These are phyloP conservation scores for Xylaria sp. DNA, from an alignment of 2,329 filamentous ascomycete genomes.

Conservation along the genomic window DNA sequence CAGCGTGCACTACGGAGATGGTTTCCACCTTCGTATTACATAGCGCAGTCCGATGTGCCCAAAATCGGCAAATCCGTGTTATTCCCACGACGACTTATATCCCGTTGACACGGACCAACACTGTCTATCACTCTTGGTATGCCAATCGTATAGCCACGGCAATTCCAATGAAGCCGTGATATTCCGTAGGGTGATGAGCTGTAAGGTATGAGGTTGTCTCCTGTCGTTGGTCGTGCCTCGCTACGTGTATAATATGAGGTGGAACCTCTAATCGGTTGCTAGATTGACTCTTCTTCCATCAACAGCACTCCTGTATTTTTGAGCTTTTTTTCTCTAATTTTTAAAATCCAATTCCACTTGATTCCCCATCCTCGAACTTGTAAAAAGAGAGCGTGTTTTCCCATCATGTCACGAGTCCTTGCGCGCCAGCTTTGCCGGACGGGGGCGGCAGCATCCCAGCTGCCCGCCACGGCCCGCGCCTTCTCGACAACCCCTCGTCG, in stretches of 20 bases:
- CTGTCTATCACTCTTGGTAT: too few relatives aligned
- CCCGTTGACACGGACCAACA: neutral
- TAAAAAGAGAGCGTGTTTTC: neutral
- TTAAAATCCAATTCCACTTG: neutral
- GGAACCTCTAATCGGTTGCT: neutral
- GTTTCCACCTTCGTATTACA: neutral
- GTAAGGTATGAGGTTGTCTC: neutral
- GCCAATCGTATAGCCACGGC: neutral
- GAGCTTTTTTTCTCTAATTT: neutral
- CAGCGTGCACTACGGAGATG: neutral
- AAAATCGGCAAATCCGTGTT: neutral
- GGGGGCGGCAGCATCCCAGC: neutral
- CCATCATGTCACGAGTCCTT: slow-evolving; percentile 16
- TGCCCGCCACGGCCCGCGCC: neutral
- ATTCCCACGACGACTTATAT: neutral
- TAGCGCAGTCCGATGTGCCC: neutral
- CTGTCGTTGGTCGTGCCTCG: neutral
- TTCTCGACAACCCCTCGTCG: slow-evolving; percentile 36
- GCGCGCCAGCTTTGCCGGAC: slow-evolving; percentile 3
- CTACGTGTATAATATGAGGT: neutral
- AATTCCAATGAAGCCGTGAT: neutral
- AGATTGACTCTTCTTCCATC: neutral
- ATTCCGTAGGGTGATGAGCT: neutral
- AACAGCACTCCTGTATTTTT: neutral
- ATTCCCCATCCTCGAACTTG: neutral